Evolutionary conservation across 1,284 basidiomycete species (phyloP).

Genomic region (Naganishia sp.): DNA sequence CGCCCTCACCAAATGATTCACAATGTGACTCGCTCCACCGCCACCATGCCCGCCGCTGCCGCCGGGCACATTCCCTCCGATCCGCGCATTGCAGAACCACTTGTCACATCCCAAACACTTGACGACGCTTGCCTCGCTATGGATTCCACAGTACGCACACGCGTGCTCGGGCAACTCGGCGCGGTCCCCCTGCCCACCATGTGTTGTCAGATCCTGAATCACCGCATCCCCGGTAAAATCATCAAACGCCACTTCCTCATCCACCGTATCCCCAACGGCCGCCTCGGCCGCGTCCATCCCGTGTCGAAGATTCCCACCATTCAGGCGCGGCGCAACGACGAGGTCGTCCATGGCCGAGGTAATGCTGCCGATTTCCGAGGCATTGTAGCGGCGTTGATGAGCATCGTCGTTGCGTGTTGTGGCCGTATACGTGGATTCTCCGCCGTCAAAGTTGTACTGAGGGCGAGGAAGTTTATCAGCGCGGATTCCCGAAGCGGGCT

Average conservation of each 20-base stretch:
- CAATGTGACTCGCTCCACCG: conserved; percentile 97
- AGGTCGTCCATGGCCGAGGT: conserved; percentile 21
- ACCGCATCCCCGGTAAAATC: conserved; percentile 74
- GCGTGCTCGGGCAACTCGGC: conserved; percentile 33
- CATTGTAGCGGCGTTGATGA: background rate
- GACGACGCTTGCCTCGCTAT: conserved; percentile 94
- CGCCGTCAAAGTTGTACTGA: conserved; percentile 25
- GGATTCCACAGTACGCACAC: conserved; percentile 86
- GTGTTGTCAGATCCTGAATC: conserved; percentile 64
- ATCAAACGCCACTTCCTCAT: conserved; percentile 84
- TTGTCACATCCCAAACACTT: conserved; percentile 92
- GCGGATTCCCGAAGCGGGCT: background rate
- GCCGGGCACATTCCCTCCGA: conserved; percentile 20
- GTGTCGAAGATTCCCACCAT: background rate
- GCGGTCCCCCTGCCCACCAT: background rate
- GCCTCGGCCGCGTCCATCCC: background rate
- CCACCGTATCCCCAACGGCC: conserved; percentile 41
- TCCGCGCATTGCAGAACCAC: conserved; percentile 99
- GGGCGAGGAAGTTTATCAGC: background rate
- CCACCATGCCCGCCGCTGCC: conserved; percentile 61
- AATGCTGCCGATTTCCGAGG: conserved; percentile 21
- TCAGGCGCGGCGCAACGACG: conserved; percentile 9
- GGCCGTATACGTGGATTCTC: conserved; percentile 18
- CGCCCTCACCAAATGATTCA: conserved; percentile 96
- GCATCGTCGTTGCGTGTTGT: conserved; percentile 12